Conservation (phyloP, 192 early-diverging fungal genomes). For the Coemansia sp. region DNA sequence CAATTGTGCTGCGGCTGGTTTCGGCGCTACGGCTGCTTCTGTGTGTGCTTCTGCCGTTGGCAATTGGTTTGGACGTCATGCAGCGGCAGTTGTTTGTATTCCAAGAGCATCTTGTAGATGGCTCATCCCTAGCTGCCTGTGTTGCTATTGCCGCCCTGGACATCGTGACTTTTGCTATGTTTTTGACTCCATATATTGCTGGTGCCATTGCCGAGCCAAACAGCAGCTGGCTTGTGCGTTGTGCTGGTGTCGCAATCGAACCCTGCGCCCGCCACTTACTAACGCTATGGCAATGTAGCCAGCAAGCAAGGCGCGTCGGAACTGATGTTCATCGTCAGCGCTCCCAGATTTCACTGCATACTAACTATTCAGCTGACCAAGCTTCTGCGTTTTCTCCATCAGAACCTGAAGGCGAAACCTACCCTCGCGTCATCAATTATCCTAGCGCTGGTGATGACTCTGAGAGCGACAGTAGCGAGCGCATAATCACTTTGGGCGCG, state of each 20-base stretch:
- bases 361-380: slow-evolving; percentile 15
- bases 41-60: slow-evolving; percentile 29
- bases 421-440: slow-evolving; percentile 8
- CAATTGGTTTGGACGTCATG: slow-evolving; percentile 38
- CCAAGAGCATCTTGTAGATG: slow-evolving; percentile 48
- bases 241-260: background rate
- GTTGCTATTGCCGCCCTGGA: slow-evolving; percentile 35
- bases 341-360: slow-evolving; percentile 52
- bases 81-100: slow-evolving; percentile 42
- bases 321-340: slow-evolving; percentile 6
- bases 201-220: slow-evolving; percentile 23
- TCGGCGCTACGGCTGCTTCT: slow-evolving; percentile 23
- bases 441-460: slow-evolving; percentile 1
- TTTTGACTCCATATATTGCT: slow-evolving; percentile 40
- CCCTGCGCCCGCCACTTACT: slow-evolving; percentile 12
- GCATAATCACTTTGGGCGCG: slow-evolving; percentile 6
- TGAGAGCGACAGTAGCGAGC: slow-evolving; percentile 11
- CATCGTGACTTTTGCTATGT: slow-evolving; percentile 31
- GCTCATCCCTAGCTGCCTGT: slow-evolving; percentile 38
- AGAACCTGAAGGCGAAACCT: background rate
- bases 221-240: slow-evolving; percentile 29
- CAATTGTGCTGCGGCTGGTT: background rate
- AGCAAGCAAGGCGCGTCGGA: background rate
- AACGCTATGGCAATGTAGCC: background rate
- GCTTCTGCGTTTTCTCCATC: background rate